Base-by-base conservation (phyloP, 2,329 filamentous ascomycete genomes). In the Exophiala mesophila region DNA sequence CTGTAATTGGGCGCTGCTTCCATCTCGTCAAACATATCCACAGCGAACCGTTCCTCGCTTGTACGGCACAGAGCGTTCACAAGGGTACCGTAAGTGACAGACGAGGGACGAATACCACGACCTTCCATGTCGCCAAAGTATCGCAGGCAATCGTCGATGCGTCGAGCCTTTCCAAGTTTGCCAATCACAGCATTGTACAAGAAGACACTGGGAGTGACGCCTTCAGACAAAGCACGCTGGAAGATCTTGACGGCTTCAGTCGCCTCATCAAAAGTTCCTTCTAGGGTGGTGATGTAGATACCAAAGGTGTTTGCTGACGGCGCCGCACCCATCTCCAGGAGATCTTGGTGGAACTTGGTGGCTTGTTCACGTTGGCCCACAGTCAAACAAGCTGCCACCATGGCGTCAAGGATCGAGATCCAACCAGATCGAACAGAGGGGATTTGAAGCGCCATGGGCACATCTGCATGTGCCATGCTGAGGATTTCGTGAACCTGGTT, bases 1-100 rank as follows among this genome's bases (percentile, higher is more conserved):
- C 96, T 97, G 78, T 98, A 98, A 72, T 98, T 98, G 44, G 88
- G 84, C 83, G 94, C 95, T 34, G 83, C 80, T 71, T 98, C 92
- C 92, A 98, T 98, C 71, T 98, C 92, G 60, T 97, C 88, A 60
- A 98, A 98, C 57, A 97, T 80, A 66, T 97, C 88, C 61, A 96
- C 92, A 19, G 92, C 92, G 62, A 96, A 95, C 61, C 90, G 94
- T 70, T 97, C 90, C 57, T 98, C 92, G 55, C 88, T 95, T 42
- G 97, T 92, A 57, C 92, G 86, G 74, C 89, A 96, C 10, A 98
- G 78, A 17, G 92, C 92, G 57, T 98, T 98, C 68, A 98, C 90
- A 57, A 98, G 89, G 9, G 92, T 98, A 50, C 92, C 92, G 58
- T 98, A 98, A 1, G 92, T 98, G 44, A 98, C 92, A 36, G 88